phyloP scores from a whole-genome alignment of 805 yeast genomes.

The Saturnispora sanitii region DNA sequence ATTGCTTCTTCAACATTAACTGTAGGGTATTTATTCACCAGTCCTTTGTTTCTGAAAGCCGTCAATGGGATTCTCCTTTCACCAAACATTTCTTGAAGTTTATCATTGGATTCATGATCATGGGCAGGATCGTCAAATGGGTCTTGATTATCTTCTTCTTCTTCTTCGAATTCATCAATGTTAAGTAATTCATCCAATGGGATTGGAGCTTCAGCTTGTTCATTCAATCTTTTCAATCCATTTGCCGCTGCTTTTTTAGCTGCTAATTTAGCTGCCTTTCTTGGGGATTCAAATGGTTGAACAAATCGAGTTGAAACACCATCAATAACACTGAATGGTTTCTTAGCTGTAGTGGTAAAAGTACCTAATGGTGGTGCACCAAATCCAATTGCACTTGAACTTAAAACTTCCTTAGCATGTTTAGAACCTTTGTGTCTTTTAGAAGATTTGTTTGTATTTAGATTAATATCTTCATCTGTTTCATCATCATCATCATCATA shows the following conservation, averaged over 20 bases:
- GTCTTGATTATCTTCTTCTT: constrained; percentile 9
- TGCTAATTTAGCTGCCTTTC: constrained; percentile 15
- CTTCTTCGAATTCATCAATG: constrained; percentile 75
- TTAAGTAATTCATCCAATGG: constrained; percentile 73
- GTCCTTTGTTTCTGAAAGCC: constrained; percentile 80
- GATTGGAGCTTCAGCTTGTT: constrained; percentile 15
- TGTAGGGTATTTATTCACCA: constrained; percentile 18
- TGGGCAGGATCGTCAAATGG: constrained; percentile 12
- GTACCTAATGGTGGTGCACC: constrained; percentile 90
- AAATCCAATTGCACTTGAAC: constrained; percentile 74
- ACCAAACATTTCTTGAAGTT: constrained; percentile 15
- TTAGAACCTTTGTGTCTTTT: constrained; percentile 55
- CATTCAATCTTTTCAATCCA: constrained; percentile 13
- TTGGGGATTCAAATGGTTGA: constrained; percentile 31
- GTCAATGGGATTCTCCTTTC: constrained; percentile 65
- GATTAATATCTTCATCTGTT: constrained; percentile 82
- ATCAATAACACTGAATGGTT: constrained; percentile 90
- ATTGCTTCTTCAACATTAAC: constrained; percentile 9
- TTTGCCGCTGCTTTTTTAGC: constrained; percentile 18
- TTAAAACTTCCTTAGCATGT: constrained; percentile 87
- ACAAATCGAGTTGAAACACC: constrained; percentile 85
- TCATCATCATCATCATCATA: constrained; percentile 58
- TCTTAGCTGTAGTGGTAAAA: constrained; percentile 64
- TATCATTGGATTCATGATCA: constrained; percentile 8
- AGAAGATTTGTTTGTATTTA: constrained; percentile 57